Conservation (phyloP, 2,329 filamentous ascomycete species). For the Zymoseptoria tritici region DNA sequence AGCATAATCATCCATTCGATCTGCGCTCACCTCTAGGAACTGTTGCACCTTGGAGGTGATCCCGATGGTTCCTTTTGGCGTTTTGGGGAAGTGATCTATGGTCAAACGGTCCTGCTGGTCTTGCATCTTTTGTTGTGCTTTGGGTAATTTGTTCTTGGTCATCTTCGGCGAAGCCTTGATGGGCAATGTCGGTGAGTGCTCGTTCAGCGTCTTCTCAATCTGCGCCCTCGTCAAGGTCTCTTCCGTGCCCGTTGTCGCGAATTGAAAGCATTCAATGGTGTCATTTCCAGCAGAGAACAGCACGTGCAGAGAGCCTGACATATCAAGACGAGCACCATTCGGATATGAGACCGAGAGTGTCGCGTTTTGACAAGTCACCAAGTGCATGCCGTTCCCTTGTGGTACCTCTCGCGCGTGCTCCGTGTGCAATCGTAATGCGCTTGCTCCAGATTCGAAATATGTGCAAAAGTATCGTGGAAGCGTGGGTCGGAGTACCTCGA, state of each 20-base stretch:
- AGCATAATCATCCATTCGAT: conserved; percentile 1
- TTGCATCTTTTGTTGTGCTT: conserved; percentile 33
- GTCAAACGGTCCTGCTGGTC: conserved; percentile 39
- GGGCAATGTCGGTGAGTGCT: conserved; percentile 44
- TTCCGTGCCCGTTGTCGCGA: conserved; percentile 66
- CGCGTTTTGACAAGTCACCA: conserved; percentile 67
- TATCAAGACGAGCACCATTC: conserved; percentile 55
- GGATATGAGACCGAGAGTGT: conserved; percentile 87
- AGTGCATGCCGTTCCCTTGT: conserved; percentile 57
- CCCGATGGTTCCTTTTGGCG: conserved; percentile 45
- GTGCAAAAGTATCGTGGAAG: conserved; percentile 85
- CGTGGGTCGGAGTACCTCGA: conserved; percentile 75
- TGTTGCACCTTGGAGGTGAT: conserved; percentile 50
- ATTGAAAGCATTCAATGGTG: conserved; percentile 79
- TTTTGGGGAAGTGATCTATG: conserved; percentile 39
- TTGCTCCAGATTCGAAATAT: conserved; percentile 79
- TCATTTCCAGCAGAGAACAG: conserved; percentile 66
- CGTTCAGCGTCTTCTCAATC: conserved; percentile 39
- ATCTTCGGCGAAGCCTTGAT: conserved; percentile 44
- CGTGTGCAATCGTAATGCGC: conserved; percentile 76
- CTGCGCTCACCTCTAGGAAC: conserved; percentile 52
- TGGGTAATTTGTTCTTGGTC: conserved; percentile 44
- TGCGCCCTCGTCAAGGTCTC: conserved; percentile 72
- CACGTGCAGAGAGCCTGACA: conserved; percentile 63
- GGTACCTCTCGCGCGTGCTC: conserved; percentile 57